Evolutionary conservation across 495 filamentous ascomycete genomes (phyloP).

Genomic region (Beverwykella pulmonaria): DNA sequence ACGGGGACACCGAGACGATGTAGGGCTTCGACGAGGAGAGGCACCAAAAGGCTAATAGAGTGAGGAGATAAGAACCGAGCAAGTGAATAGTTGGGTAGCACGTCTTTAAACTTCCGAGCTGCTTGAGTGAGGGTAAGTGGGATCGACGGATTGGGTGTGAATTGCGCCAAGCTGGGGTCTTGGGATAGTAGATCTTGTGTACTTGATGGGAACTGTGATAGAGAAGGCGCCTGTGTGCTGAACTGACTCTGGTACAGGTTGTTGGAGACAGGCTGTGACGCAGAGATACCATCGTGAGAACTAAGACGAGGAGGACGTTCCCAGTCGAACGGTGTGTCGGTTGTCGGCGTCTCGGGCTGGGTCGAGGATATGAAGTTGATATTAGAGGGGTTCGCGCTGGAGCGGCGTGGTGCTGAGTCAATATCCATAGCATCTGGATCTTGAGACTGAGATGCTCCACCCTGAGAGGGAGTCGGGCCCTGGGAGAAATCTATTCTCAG

Average conservation of each 20-base stretch:
- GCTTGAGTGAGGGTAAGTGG: conserved; percentile 82
- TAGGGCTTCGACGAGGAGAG: conserved; percentile 76
- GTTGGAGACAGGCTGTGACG: conserved; percentile 50
- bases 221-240: conserved; percentile 39
- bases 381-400: conserved; percentile 22
- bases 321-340: conserved; percentile 75
- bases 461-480: conserved; percentile 59
- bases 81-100: conserved; percentile 76
- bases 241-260: conserved; percentile 45
- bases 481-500: conserved; percentile 89
- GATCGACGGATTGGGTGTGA: conserved; percentile 76
- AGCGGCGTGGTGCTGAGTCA: conserved; percentile 43
- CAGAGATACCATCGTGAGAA: conserved; percentile 46
- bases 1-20: conserved; percentile 81
- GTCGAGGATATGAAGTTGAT: conserved; percentile 61
- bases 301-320: conserved; percentile 51
- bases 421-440: conserved; percentile 52
- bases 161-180: conserved; percentile 91
- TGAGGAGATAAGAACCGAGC: conserved; percentile 90
- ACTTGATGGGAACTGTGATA: conserved; percentile 35
- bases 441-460: conserved; percentile 36
- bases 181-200: conserved; percentile 71
- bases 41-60: conserved; percentile 73
- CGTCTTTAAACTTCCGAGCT: conserved; percentile 84
- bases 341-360: conserved; percentile 74